A percentile compares a stretch with the other conserved stretches of the same genome.
Evolutionary conservation across 2,329 filamentous ascomycete genomes (phyloP).

Genomic region (Sarocladium strictum): DNA sequence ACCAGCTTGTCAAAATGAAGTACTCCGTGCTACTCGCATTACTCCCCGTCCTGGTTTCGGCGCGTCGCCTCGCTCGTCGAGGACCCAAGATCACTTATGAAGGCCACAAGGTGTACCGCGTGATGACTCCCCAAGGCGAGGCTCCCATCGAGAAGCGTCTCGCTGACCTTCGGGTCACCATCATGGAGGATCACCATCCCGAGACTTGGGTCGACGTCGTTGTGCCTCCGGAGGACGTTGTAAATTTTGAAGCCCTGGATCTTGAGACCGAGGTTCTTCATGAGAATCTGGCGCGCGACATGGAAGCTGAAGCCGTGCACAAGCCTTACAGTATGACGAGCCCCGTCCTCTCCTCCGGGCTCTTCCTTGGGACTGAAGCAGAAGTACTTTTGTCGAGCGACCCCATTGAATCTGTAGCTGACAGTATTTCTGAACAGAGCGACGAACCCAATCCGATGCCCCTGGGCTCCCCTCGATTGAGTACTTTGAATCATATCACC

Average conservation of each 20-base stretch:
- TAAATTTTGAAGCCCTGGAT: background rate
- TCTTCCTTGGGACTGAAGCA: too few relatives aligned
- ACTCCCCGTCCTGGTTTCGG: background rate
- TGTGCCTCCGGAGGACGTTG: background rate
- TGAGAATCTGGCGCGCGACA: conserved; percentile 3
- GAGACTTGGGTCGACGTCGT: conserved; percentile 2
- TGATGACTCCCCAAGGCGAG: background rate
- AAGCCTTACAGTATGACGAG: conserved; percentile 1
- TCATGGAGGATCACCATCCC: conserved; percentile 1
- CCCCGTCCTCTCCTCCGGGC: background rate
- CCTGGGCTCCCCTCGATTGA: conserved; percentile 6
- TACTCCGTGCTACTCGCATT: background rate
- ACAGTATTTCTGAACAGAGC: background rate
- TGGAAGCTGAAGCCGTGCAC: conserved; percentile 2
- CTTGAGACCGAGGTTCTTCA: background rate
- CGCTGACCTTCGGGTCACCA: background rate
- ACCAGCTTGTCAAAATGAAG: background rate
- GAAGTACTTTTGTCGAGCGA: background rate
- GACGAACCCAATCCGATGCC: background rate
- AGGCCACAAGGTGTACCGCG: conserved; percentile 1
- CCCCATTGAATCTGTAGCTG: too few relatives aligned
- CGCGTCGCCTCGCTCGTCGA: background rate
- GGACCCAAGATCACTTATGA: background rate
- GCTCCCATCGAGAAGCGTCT: background rate
- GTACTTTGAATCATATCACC: conserved; percentile 50